Percentiles rank a stretch among this genome's conserved stretches.
These are phyloP conservation scores for Trichoderma orchidacearum DNA, from an alignment of 495 filamentous ascomycete genomes.

Conservation along the genomic window DNA sequence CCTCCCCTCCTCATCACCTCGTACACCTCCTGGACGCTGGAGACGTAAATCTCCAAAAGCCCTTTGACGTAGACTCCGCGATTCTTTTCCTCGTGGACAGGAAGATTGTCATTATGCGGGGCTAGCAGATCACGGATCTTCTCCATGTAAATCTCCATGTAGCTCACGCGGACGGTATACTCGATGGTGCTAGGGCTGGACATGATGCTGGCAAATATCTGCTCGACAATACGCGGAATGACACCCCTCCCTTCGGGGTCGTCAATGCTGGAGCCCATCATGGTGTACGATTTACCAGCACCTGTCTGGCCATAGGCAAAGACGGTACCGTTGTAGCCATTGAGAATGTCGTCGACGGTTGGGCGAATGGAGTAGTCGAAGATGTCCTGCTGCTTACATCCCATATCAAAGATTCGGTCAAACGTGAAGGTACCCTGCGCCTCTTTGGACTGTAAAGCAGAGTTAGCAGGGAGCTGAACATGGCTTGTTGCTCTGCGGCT, in stretches of 20 bases:
- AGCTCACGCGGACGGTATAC: conserved; percentile 93
- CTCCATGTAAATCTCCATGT: conserved; percentile 99
- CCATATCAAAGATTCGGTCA: conserved; percentile 92
- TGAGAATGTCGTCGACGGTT: conserved; percentile 94
- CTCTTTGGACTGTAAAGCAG: conserved; percentile 56
- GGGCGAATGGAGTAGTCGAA: conserved; percentile 95
- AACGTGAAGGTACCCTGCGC: conserved; percentile 83
- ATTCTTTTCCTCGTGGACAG: conserved; percentile 94
- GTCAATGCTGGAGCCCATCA: conserved; percentile 98
- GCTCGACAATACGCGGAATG: conserved; percentile 93
- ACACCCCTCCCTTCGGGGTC: conserved; percentile 82
- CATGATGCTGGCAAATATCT: conserved; percentile 92
- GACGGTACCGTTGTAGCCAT: conserved; percentile 98
- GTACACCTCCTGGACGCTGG: conserved; percentile 89
- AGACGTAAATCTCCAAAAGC: conserved; percentile 87
- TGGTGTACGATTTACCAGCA: conserved; percentile 96
- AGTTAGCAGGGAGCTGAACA: not conserved
- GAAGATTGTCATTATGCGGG: conserved; percentile 89
- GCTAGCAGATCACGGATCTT: conserved; percentile 84
- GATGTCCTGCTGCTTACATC: conserved; percentile 73
- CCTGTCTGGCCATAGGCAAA: conserved; percentile 98
- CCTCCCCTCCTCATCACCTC: conserved; percentile 94
- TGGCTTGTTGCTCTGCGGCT: not conserved
- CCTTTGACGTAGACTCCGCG: conserved; percentile 96
- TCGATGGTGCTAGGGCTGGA: conserved; percentile 87